phyloP scores from a whole-genome alignment of 208 protist species.

The Trypanosoma cruzi region DNA sequence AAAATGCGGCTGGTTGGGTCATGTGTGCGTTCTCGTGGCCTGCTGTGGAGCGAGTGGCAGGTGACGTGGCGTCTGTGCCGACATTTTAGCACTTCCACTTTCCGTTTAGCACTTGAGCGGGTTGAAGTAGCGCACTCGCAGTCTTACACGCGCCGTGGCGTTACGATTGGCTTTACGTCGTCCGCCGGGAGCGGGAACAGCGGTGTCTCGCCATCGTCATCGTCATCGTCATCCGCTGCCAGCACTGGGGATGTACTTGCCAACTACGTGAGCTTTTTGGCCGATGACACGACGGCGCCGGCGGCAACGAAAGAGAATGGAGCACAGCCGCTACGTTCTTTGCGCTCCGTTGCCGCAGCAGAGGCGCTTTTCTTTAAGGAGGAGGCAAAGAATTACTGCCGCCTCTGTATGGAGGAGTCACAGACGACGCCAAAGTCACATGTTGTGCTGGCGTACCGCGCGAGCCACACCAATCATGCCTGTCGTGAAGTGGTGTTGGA shows the following conservation, averaged over 20 bases:
- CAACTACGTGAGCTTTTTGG: constrained; percentile 50
- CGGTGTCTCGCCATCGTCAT: neutral
- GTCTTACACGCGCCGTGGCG: constrained; percentile 19
- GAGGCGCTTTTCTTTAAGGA: constrained; percentile 31
- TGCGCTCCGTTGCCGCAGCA: constrained; percentile 16
- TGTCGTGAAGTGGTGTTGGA: constrained; percentile 77
- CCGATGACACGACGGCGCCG: constrained; percentile 54
- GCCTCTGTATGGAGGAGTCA: constrained; percentile 64
- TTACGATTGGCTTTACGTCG: constrained; percentile 27
- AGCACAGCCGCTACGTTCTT: constrained; percentile 30
- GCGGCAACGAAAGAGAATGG: constrained; percentile 35
- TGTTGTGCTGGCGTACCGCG: constrained; percentile 34
- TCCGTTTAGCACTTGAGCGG: constrained; percentile 29
- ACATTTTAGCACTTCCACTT: constrained; percentile 8
- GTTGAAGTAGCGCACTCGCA: constrained; percentile 41
- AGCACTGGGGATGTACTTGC: constrained; percentile 32
- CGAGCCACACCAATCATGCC: constrained; percentile 54
- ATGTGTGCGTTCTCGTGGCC: neutral
- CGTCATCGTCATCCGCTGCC: constrained; percentile 21
- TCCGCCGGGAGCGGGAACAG: neutral
- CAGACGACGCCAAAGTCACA: constrained; percentile 42
- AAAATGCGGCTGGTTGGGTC: neutral
- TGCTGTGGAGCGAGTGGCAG: neutral
- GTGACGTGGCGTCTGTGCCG: neutral
- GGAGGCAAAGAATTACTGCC: constrained; percentile 43